Conservation (phyloP, 371 early-diverging fungal genomes). For the Mucor velutinosus region DNA sequence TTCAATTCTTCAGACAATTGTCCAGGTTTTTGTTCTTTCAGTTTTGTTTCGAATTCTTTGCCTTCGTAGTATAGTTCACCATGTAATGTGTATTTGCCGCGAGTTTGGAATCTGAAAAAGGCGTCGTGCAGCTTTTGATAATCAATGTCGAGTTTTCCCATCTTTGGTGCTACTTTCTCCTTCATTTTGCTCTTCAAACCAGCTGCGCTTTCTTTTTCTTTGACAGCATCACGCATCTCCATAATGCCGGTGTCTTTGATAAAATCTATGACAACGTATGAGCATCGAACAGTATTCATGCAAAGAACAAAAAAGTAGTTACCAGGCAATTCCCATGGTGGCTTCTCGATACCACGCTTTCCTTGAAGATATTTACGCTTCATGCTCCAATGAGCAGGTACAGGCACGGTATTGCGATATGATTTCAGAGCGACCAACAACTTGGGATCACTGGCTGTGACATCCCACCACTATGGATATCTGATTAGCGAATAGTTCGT, state of each 20-base stretch:
- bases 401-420: slow-evolving; percentile 92
- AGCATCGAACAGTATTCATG: background rate
- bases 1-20: slow-evolving; percentile 85
- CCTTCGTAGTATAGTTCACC: slow-evolving; percentile 98
- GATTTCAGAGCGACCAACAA: slow-evolving; percentile 91
- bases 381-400: slow-evolving; percentile 95
- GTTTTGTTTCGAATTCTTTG: slow-evolving; percentile 91
- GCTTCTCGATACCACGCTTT: slow-evolving; percentile 95
- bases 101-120: slow-evolving; percentile 95
- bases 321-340: slow-evolving; percentile 94
- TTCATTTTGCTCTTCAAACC: slow-evolving; percentile 85
- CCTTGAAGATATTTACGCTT: slow-evolving; percentile 96
- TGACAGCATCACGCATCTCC: slow-evolving; percentile 91
- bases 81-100: slow-evolving; percentile 79
- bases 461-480: slow-evolving; percentile 67
- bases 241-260: slow-evolving; percentile 97
- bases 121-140: slow-evolving; percentile 97
- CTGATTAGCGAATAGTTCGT: background rate
- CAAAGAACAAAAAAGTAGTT: background rate
- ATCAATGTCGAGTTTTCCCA: slow-evolving; percentile 95
- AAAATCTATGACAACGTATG: slow-evolving; percentile 62
- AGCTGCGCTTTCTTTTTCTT: slow-evolving; percentile 81
- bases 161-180: slow-evolving; percentile 90
- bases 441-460: slow-evolving; percentile 88
- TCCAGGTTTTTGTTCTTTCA: slow-evolving; percentile 91